phyloP scores from a whole-genome alignment of 768 basidiomycete species.

The Rhodotorula sphaerocarpa region DNA sequence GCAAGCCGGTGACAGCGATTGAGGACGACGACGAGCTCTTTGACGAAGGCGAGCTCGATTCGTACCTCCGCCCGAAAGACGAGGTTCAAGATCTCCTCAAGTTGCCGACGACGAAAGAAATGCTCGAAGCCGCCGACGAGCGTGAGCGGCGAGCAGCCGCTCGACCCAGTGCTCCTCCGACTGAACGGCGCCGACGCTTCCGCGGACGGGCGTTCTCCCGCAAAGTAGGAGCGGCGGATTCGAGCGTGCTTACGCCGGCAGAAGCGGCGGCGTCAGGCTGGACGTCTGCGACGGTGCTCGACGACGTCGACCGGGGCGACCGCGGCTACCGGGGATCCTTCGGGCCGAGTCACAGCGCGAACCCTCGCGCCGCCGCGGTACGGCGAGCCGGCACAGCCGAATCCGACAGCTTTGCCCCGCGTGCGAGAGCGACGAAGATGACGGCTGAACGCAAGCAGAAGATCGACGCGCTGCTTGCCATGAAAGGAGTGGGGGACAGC shows the following conservation, averaged over 20 bases:
- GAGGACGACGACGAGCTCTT: constrained; percentile 22
- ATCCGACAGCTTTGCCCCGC: background rate
- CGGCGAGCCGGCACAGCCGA: background rate
- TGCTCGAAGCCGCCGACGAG: constrained; percentile 4
- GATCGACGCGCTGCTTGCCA: constrained; percentile 9
- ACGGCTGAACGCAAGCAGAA: background rate
- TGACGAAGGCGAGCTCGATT: constrained; percentile 26
- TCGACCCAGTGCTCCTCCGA: background rate
- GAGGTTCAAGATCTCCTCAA: background rate
- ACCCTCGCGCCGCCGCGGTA: background rate
- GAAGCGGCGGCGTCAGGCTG: background rate
- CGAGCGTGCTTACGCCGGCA: no score
- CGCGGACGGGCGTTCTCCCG: no score
- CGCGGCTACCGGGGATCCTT: no score
- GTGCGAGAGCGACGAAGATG: constrained; percentile 9
- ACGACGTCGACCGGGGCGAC: constrained; percentile 3
- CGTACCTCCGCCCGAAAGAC: constrained; percentile 6
- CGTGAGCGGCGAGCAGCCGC: background rate
- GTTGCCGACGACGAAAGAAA: constrained; percentile 3
- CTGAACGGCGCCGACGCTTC: no score
- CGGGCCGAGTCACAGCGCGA: no score
- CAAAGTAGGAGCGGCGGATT: no score
- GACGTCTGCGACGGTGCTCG: background rate
- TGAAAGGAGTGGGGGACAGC: background rate
- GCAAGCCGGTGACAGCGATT: constrained; percentile 3